Base-by-base conservation (phyloP, 371 early-diverging fungal genomes). In the Mortierella sp. region DNA sequence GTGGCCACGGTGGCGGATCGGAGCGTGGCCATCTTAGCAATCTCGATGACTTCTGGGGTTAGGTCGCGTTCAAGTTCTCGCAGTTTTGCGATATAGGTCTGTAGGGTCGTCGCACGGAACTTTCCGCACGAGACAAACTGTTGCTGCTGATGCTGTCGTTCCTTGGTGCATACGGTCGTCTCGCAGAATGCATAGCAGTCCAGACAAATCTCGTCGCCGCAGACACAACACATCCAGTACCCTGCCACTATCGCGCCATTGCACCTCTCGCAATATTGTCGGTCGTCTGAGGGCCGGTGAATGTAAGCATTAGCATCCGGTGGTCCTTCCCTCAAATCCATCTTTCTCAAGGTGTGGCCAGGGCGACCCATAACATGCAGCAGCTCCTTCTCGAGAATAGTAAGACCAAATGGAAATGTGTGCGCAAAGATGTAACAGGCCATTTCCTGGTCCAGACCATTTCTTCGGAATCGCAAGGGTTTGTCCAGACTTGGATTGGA, bases 131-230 rank as follows among this genome's bases (percentile, higher is more conserved):
- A 84, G 9, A 91, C 48, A 79, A 93, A 89, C 71, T 91, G 92
- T 19, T 65, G 50, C 50, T 74, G 75, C 3, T 75, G 65, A 73
- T 92, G 92, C 10, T 0, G 9, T 21, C 80, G 70, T 1, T 42
- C 21, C 58, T 76, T 75, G 11, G 77, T 76, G 73, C 88, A 88
- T 24, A 65, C 55, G 65, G 38, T 44, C 31, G 50, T 68, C 0
- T 7, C 28, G 44, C 54, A 3, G 2, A 24, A 16, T 4, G 26
- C n/a, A 54, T 88, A 90, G 76, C 96, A 96, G 7, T 74, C 80
- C 6, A 83, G 24, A 75, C 96, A 96, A 7, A 93, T 8, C 54
- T 94, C 95, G 6, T 74, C n/a, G 11, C 89, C 91, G 60, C 94
- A 94, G 55, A 81, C 44, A 42, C 81, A 60, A 78, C 96, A 96